phyloP scores from a whole-genome alignment of 768 basidiomycete genomes.

The Myochromella boudieri region DNA sequence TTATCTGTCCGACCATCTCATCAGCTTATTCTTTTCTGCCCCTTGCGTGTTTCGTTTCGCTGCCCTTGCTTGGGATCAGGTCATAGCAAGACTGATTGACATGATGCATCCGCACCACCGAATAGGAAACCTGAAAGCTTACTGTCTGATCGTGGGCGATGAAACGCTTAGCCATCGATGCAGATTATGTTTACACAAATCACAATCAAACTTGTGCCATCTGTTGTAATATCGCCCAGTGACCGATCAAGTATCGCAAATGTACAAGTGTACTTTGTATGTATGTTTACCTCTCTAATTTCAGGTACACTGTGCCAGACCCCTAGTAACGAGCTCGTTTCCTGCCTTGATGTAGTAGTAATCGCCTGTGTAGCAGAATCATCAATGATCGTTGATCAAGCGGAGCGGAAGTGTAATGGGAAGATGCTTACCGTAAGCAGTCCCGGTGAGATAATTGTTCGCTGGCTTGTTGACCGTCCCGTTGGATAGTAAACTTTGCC shows the following conservation, averaged over 20 bases:
- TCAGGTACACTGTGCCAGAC: slow-evolving; percentile 37
- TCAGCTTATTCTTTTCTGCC: not conserved
- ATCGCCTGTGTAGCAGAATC: slow-evolving; percentile 41
- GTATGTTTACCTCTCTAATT: no score
- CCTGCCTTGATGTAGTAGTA: slow-evolving; percentile 61
- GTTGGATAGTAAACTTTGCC: slow-evolving; percentile 20
- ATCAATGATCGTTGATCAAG: not conserved
- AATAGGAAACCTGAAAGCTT: no score
- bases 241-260: no score
- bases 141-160: no score
- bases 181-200: no score
- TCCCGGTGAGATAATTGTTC: slow-evolving; percentile 15
- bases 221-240: no score
- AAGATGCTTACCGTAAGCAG: slow-evolving; percentile 31
- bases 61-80: not conserved
- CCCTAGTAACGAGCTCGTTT: slow-evolving; percentile 48
- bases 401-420: not conserved
- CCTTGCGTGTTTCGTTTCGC: not conserved
- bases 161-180: no score
- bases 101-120: no score
- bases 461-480: slow-evolving; percentile 19
- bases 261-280: no score
- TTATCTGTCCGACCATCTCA: slow-evolving; percentile 15
- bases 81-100: not conserved
- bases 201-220: no score